Conservation (phyloP, 768 basidiomycete species). For the Suillus alpinus region DNA sequence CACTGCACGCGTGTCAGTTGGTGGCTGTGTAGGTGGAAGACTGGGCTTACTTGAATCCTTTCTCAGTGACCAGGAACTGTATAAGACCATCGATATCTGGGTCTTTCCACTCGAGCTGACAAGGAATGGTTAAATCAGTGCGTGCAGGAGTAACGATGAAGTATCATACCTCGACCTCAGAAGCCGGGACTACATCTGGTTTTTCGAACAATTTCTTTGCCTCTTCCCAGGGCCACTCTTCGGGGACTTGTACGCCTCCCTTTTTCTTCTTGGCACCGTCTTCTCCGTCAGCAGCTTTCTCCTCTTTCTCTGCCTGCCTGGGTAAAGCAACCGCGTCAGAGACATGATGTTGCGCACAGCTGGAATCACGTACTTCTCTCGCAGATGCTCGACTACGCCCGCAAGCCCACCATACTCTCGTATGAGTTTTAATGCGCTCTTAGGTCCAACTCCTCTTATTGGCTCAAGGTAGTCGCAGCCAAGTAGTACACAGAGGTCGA, state of each 20-base stretch:
- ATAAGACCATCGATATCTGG: conserved; percentile 94
- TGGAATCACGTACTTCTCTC: conserved; percentile 57
- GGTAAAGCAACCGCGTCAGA: neutral
- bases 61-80: conserved; percentile 89
- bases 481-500: conserved; percentile 92
- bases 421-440: conserved; percentile 90
- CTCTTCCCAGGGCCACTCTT: conserved; percentile 96
- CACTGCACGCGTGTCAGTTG: conserved; percentile 47
- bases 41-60: conserved; percentile 88
- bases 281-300: conserved; percentile 40
- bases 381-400: conserved; percentile 72
- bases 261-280: conserved; percentile 51
- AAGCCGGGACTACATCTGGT: conserved; percentile 86
- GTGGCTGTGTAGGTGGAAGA: neutral
- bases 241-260: conserved; percentile 78
- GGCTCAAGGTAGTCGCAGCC: conserved; percentile 99
- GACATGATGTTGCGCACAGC: neutral
- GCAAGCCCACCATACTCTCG: conserved; percentile 75
- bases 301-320: conserved; percentile 39
- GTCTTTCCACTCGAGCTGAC: conserved; percentile 87
- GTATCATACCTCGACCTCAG: conserved; percentile 71
- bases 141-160: neutral
- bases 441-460: conserved; percentile 95
- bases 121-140: conserved; percentile 1
- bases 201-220: conserved; percentile 88